Conservation (phyloP, 2,329 filamentous ascomycete genomes). For the Ceratocystis smalleyi region DNA sequence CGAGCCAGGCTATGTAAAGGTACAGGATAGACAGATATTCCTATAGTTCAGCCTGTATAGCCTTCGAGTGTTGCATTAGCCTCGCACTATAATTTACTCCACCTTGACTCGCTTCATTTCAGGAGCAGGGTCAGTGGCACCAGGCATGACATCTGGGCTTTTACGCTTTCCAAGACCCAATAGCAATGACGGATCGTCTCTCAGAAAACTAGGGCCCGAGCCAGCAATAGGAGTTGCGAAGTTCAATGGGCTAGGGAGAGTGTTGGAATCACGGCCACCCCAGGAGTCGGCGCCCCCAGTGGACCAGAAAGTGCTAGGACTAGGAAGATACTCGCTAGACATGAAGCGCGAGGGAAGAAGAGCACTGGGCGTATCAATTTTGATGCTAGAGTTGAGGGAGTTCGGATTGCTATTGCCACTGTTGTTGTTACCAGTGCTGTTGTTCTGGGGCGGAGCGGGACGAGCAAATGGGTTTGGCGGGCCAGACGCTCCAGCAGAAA, state of each 20-base stretch:
- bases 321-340: constrained; percentile 71
- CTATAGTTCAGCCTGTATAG: background rate
- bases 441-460: constrained; percentile 57
- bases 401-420: constrained; percentile 27
- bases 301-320: constrained; percentile 72
- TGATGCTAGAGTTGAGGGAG: constrained; percentile 24
- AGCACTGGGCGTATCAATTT: constrained; percentile 60
- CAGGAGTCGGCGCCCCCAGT: constrained; percentile 45
- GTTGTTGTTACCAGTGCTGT: background rate
- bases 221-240: constrained; percentile 68
- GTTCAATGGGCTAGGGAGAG: constrained; percentile 79
- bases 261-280: constrained; percentile 71
- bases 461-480: constrained; percentile 92
- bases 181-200: constrained; percentile 32
- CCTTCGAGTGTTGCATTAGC: background rate
- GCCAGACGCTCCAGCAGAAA: constrained; percentile 81
- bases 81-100: constrained; percentile 24
- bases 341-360: constrained; percentile 74
- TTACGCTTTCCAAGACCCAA: constrained; percentile 35
- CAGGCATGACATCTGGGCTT: constrained; percentile 35
- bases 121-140: constrained; percentile 28
- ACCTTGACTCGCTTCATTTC: constrained; percentile 41
- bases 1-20: background rate
- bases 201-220: constrained; percentile 46
- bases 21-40: background rate